Evolutionary conservation across 2,329 filamentous ascomycete species (phyloP).

Genomic region (Ascochyta rabiei): DNA sequence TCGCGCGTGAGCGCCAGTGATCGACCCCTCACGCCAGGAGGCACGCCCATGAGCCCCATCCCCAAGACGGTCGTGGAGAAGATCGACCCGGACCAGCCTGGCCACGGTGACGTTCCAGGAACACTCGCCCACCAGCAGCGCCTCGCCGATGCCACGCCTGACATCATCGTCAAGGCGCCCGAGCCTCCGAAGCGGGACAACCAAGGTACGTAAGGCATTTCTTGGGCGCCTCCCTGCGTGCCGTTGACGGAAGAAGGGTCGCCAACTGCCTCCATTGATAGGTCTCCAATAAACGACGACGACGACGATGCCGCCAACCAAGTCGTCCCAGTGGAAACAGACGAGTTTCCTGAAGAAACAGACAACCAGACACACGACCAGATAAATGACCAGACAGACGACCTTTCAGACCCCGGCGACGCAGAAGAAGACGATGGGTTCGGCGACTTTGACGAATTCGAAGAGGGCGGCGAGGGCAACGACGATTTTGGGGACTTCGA

Average conservation of each 20-base stretch:
- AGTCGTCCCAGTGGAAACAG: conserved; percentile 1
- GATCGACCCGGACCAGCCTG: conserved; percentile 62
- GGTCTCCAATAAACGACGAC: conserved; percentile 55
- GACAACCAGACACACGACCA: conserved; percentile 8
- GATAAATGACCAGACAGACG: conserved; percentile 14
- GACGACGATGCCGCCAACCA: conserved; percentile 28
- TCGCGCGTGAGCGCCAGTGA: conserved; percentile 52
- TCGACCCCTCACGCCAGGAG: conserved; percentile 56
- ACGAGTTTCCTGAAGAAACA: background rate
- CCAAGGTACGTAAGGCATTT: conserved; percentile 62
- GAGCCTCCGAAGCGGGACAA: conserved; percentile 51
- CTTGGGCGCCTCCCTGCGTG: conserved; percentile 53
- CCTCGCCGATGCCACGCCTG: conserved; percentile 64
- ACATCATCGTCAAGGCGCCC: conserved; percentile 60
- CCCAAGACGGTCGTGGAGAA: conserved; percentile 67
- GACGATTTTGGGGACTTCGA: conserved; percentile 62
- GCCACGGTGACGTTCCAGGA: conserved; percentile 67
- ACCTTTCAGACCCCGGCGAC: conserved; percentile 32
- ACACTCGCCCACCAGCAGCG: conserved; percentile 63
- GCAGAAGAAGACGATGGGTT: conserved; percentile 70
- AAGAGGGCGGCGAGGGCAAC: conserved; percentile 55
- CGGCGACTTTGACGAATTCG: conserved; percentile 70
- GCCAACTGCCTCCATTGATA: conserved; percentile 59
- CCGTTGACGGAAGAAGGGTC: conserved; percentile 68
- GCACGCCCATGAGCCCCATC: conserved; percentile 59